These are phyloP conservation scores for Panicum miliaceum DNA, from an alignment of 176 grass and related monocot species.

Conservation along the genomic window DNA sequence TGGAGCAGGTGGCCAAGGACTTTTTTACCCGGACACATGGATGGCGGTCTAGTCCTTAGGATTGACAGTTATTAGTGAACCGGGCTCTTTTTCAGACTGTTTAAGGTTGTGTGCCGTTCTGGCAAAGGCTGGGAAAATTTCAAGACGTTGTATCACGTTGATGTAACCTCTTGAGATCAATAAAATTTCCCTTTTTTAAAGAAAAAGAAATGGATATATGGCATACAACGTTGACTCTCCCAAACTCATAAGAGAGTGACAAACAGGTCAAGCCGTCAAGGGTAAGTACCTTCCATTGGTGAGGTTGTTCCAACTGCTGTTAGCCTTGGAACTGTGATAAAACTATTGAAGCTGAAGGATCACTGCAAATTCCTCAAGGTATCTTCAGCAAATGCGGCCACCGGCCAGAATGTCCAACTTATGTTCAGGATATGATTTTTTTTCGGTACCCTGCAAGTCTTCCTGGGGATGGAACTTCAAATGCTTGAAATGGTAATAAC, in stretches of 20 bases:
- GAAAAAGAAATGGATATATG: not conserved
- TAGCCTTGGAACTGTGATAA: conserved; percentile 2
- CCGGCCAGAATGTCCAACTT: not conserved
- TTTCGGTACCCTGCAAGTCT: not conserved
- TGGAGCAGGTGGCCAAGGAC: too few relatives aligned
- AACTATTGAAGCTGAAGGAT: conserved; percentile 29
- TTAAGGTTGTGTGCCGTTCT: too few relatives aligned
- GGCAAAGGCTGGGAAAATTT: too few relatives aligned
- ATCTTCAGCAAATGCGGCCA: not conserved
- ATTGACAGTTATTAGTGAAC: too few relatives aligned
- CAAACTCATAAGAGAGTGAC: not conserved
- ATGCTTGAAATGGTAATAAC: conserved; percentile 5
- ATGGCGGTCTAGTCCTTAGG: too few relatives aligned
- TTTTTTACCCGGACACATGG: too few relatives aligned
- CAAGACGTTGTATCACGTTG: too few relatives aligned
- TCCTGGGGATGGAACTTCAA: conserved; percentile 22
- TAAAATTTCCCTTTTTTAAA: too few relatives aligned
- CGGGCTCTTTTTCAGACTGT: too few relatives aligned
- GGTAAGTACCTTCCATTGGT: conserved; percentile 19
- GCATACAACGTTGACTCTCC: not conserved
- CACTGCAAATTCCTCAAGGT: not conserved
- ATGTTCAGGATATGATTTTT: conserved; percentile 13
- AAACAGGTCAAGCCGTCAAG: not conserved
- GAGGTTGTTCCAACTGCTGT: conserved; percentile 12
- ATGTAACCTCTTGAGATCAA: too few relatives aligned